Evolutionary conservation across 352 stramenopile genomes (phyloP), one percentile per base, ranked within the genome.

Genomic region (Phytophthora citricola): DNA sequence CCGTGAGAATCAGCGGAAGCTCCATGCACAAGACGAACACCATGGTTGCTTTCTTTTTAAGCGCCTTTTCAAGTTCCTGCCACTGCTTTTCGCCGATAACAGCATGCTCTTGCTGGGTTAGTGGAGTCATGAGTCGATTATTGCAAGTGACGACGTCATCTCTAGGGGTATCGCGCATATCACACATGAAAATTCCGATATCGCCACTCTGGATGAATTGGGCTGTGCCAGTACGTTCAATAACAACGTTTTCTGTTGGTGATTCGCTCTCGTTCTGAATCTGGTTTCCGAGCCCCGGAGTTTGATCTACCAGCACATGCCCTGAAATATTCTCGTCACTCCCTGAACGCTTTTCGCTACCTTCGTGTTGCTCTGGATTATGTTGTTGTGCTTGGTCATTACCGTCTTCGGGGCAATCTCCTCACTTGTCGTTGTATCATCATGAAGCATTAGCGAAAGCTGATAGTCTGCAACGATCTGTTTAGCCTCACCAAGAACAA

Each of bases 11-110:
- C 10, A 93, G 53, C 2, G 86, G 86, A 15, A 91, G 62, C 31
- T 94, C 86, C 47, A 91, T 70, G 17, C 81, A 87, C 10, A 94
- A 51, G 4, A 94, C 57, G 20, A 94, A 72, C 6, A 77, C 58
- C 44, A 83, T 75, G 8, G 88, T 68, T 17, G 69, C 71, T 53
- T 94, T 94, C 64, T 90, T 91, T 36, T 80, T 79, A 7, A 92
- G 65, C 11, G 82, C 70, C 43, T 66, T 83, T 72, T 93, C 86
- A 17, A 94, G 58, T 22, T 78, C 60, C n/a, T 75, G 69, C 86
- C 86, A 94, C 47, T 93, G 84, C 1, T 48, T 50, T 62, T 94
- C 86, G 43, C 66, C 70, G 40, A 94, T 83, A n/a, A 91, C 57
- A 1, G 86, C 67, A 8, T 75, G 75, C 51, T 92, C 84, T 45